Base-by-base conservation (phyloP, 129 eudicot species). In the Rutidosis leptorrhynchoides region DNA sequence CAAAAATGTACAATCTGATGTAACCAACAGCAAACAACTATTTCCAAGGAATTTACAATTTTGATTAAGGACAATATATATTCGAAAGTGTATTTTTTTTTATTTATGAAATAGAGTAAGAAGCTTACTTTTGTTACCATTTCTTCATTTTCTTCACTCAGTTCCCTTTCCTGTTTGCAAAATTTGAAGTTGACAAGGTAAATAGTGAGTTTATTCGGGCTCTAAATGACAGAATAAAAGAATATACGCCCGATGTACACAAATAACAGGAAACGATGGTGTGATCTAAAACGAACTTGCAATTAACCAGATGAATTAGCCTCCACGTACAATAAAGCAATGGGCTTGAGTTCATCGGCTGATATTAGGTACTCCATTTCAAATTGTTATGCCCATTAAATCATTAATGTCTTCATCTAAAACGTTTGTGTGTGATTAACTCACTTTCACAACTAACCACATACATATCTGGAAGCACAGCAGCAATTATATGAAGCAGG, bases 241-340 rank as follows among this genome's bases (percentile, higher is more conserved):
- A 22, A 53, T 29, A 66, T 29, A 21, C 45, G 17, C 61, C 19
- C 12, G 23, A 6, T 25, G 16, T 32, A 35, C 17, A 7, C 20
- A 9, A 32, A 16, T 43, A 2, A 5, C 5, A 29, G 29, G 60
- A 30, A 30, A 14, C 1, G 11, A 6, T 2, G 10, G 73, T 42
- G 28, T 58, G 14, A 33, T 62, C 64, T 33, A 17, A 17, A 63
- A 52, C 57, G 27, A 37, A 64, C 58, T 72, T 63, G 70, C 70
- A 53, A 51, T 35, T 62, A 72, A 52, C 77, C 57, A 52, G 21
- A 37, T 62, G 29, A 72, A 62, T 72, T 53, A 49, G 56, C 77
- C 56, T 51, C 77, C 14, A 33, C 56, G 16, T 61, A 29, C 32
- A 23, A 19, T 29, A 19, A 56, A 40, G 62, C 64, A 16, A 37